phyloP scores from a whole-genome alignment of 192 early-diverging fungal species.

The Gryganskiella cystojenkinii region DNA sequence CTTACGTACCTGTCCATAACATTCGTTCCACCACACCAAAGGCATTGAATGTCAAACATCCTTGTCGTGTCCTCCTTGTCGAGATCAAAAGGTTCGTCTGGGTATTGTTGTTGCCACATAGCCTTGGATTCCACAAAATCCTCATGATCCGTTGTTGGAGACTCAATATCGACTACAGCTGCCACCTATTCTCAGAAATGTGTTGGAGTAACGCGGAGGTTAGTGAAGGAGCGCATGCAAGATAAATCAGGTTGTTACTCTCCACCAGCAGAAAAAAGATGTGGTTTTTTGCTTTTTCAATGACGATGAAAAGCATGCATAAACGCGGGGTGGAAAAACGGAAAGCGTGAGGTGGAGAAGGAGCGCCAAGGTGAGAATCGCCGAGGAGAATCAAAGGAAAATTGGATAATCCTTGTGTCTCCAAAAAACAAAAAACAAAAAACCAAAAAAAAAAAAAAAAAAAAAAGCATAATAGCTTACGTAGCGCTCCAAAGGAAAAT shows the following conservation, averaged over 20 bases:
- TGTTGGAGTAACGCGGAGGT: too few relatives aligned
- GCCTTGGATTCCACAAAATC: slow-evolving; percentile 35
- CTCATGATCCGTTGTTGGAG: slow-evolving; percentile 48
- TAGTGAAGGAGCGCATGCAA: neutral
- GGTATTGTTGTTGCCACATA: slow-evolving; percentile 50
- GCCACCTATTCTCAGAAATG: too few relatives aligned
- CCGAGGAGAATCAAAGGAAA: too few relatives aligned
- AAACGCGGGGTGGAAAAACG: too few relatives aligned
- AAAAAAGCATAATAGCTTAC: slow-evolving; percentile 13
- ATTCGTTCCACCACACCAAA: slow-evolving; percentile 47
- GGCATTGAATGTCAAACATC: slow-evolving; percentile 47
- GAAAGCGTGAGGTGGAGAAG: too few relatives aligned
- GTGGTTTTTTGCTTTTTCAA: too few relatives aligned
- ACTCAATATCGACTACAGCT: slow-evolving; percentile 48
- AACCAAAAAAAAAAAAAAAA: neutral
- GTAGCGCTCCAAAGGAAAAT: slow-evolving; percentile 60
- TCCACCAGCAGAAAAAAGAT: neutral
- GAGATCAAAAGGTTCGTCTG: slow-evolving; percentile 36
- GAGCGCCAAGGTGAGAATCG: too few relatives aligned
- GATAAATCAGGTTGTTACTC: neutral
- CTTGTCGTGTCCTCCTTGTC: slow-evolving; percentile 35
- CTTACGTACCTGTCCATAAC: slow-evolving; percentile 35
- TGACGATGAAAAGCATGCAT: too few relatives aligned
- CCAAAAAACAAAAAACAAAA: slow-evolving; percentile 2
- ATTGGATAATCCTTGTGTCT: too few relatives aligned